Evolutionary conservation across 352 stramenopile genomes (phyloP).

Genomic region (Phytopythium oedochilum): DNA sequence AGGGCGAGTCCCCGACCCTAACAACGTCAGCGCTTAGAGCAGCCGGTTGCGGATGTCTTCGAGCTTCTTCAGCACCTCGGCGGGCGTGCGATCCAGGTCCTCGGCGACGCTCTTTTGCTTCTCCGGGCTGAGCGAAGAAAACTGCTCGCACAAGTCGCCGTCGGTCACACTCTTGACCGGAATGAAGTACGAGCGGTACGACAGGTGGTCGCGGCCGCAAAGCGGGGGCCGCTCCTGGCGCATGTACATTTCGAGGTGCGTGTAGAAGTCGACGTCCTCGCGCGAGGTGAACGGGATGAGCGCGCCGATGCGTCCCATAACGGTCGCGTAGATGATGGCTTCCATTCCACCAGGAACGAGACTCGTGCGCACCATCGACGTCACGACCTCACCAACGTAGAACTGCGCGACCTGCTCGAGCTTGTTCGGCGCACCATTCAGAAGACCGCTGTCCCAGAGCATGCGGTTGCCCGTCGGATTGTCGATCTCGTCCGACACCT

Average conservation of each 20-base stretch:
- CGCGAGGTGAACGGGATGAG: constrained; percentile 96
- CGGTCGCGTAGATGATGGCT: constrained; percentile 96
- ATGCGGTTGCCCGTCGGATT: constrained; percentile 95
- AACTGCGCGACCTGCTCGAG: constrained; percentile 95
- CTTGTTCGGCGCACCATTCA: constrained; percentile 95
- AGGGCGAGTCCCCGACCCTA: background rate
- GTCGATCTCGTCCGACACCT: constrained; percentile 94
- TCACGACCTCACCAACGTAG: constrained; percentile 98
- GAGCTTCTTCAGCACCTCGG: constrained; percentile 98
- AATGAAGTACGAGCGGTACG: constrained; percentile 97
- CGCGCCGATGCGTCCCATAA: constrained; percentile 95
- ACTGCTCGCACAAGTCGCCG: constrained; percentile 97
- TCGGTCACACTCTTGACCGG: constrained; percentile 99
- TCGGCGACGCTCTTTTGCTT: constrained; percentile 96
- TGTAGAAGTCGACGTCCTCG: constrained; percentile 98
- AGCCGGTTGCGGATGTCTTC: constrained; percentile 97
- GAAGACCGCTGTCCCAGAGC: constrained; percentile 93
- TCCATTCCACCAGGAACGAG: constrained; percentile 96
- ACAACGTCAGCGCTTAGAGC: constrained; percentile 58
- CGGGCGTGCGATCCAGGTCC: constrained; percentile 93
- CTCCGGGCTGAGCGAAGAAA: constrained; percentile 87
- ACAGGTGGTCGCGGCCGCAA: constrained; percentile 94
- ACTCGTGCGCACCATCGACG: constrained; percentile 92
- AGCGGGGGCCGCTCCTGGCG: constrained; percentile 89
- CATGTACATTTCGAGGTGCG: constrained; percentile 97